A percentile compares a stretch with the other conserved stretches of the same genome.
phyloP scores from a whole-genome alignment of 805 yeast species.

The Yarrowia divulgata region DNA sequence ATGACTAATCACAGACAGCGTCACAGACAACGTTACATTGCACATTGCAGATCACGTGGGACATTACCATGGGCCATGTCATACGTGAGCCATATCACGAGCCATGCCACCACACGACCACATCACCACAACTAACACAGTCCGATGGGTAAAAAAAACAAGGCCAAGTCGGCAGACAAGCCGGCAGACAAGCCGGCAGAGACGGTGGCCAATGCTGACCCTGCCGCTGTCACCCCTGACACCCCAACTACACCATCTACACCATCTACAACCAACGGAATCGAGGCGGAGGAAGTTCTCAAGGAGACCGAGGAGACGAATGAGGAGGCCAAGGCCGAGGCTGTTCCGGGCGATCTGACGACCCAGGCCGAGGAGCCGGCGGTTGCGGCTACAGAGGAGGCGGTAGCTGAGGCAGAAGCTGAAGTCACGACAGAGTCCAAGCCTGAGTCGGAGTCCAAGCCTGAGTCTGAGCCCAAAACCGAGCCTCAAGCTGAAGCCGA shows the following conservation, averaged over 20 bases:
- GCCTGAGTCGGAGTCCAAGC: neutral
- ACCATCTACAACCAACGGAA: slow-evolving; percentile 4
- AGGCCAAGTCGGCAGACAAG: slow-evolving; percentile 29
- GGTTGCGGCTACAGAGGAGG: slow-evolving; percentile 27
- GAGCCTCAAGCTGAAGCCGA: neutral
- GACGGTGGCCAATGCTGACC: neutral
- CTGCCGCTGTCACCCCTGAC: neutral
- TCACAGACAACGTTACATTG: too few relatives aligned
- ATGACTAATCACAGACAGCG: too few relatives aligned
- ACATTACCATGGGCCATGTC: too few relatives aligned
- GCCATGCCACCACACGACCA: neutral
- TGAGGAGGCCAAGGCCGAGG: slow-evolving; percentile 39
- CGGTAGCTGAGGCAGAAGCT: neutral
- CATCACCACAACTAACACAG: slow-evolving; percentile 18
- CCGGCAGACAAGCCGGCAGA: slow-evolving; percentile 12
- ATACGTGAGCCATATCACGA: neutral
- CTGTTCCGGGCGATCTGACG: slow-evolving; percentile 22
- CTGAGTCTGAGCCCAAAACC: neutral
- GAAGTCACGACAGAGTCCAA: neutral
- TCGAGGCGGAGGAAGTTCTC: neutral
- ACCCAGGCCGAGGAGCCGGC: slow-evolving; percentile 38
- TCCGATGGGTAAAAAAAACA: slow-evolving; percentile 34
- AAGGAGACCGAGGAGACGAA: slow-evolving; percentile 1
- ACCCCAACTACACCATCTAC: neutral
- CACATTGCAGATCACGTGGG: too few relatives aligned